Percentiles rank a stretch among this genome's conserved stretches.
Evolutionary conservation across 2,329 filamentous ascomycete species (phyloP).

Genomic region (Trichoderma brevicompactum): DNA sequence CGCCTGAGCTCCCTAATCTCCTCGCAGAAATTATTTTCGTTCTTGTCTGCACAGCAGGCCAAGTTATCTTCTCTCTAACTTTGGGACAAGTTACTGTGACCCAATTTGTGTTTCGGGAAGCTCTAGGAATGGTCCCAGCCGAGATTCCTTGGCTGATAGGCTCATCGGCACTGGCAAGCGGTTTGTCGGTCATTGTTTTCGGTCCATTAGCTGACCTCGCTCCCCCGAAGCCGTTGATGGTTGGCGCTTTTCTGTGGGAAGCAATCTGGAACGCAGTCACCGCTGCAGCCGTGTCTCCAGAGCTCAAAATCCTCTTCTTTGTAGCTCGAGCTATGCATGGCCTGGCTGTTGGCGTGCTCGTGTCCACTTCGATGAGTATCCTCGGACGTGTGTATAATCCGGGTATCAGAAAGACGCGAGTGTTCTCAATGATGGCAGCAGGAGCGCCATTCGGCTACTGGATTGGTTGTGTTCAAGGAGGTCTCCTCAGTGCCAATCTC

Average conservation of each 20-base stretch:
- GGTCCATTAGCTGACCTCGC: constrained; percentile 13
- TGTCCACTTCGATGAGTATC: constrained; percentile 18
- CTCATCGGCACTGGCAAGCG: constrained; percentile 8
- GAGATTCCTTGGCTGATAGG: constrained; percentile 8
- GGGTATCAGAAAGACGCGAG: constrained; percentile 10
- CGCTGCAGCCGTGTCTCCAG: neutral
- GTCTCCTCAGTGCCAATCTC: constrained; percentile 3
- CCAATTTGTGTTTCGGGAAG: constrained; percentile 15
- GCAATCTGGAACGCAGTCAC: constrained; percentile 14
- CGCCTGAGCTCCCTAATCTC: constrained; percentile 6
- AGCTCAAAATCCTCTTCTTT: constrained; percentile 21
- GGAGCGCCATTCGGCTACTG: constrained; percentile 17
- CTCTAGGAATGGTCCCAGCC: neutral
- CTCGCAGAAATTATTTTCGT: constrained; percentile 10
- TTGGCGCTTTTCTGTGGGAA: constrained; percentile 15
- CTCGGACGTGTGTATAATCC: constrained; percentile 19
- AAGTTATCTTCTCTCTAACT: constrained; percentile 5
- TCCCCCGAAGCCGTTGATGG: constrained; percentile 14
- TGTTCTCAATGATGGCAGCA: constrained; percentile 19
- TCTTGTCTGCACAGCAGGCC: constrained; percentile 17
- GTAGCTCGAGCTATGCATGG: constrained; percentile 21
- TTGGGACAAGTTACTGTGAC: constrained; percentile 1
- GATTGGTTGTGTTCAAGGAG: constrained; percentile 16
- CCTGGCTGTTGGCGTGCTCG: constrained; percentile 5
- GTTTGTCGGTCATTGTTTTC: constrained; percentile 11